A percentile compares a stretch with the other conserved stretches of the same genome.
Evolutionary conservation across 1,284 basidiomycete species (phyloP).

Genomic region (Sporisorium graminicola): DNA sequence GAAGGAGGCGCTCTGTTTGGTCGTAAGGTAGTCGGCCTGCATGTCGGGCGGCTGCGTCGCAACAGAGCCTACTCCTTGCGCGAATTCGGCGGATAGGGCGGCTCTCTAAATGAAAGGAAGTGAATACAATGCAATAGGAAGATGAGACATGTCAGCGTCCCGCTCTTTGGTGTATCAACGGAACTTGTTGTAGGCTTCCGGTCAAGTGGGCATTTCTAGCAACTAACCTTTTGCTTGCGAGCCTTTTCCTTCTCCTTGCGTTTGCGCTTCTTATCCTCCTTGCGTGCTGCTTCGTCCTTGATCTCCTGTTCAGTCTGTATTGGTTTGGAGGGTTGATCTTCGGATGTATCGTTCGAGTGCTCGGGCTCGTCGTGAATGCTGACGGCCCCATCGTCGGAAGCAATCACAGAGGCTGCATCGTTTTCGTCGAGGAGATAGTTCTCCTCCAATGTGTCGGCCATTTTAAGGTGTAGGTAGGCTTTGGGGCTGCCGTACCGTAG

Average conservation of each 20-base stretch:
- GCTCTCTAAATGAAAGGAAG: constrained; percentile 34
- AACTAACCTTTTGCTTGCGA: constrained; percentile 56
- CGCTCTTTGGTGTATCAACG: not conserved
- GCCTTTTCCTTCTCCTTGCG: constrained; percentile 57
- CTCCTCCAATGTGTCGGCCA: constrained; percentile 63
- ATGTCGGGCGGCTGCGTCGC: constrained; percentile 52
- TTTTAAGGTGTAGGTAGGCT: not conserved
- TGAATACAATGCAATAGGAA: not conserved
- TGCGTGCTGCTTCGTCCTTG: constrained; percentile 48
- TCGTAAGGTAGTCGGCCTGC: constrained; percentile 63
- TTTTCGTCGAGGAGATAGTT: constrained; percentile 58
- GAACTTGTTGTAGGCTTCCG: not conserved
- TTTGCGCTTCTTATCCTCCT: constrained; percentile 58
- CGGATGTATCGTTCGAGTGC: constrained; percentile 5
- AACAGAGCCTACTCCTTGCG: constrained; percentile 42
- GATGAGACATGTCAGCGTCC: not conserved
- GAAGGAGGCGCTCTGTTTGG: constrained; percentile 51
- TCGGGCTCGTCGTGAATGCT: constrained; percentile 36
- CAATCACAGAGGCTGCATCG: constrained; percentile 32
- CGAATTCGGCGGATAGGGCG: constrained; percentile 44
- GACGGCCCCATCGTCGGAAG: constrained; percentile 48
- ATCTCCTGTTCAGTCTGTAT: constrained; percentile 5
- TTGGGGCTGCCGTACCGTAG: not conserved
- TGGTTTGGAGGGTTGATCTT: not conserved
- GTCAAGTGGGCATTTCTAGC: no score